Evolutionary conservation across 441 rosid species (phyloP), one percentile per base, ranked within the genome.

Genomic region (Corymbia calophylla): DNA sequence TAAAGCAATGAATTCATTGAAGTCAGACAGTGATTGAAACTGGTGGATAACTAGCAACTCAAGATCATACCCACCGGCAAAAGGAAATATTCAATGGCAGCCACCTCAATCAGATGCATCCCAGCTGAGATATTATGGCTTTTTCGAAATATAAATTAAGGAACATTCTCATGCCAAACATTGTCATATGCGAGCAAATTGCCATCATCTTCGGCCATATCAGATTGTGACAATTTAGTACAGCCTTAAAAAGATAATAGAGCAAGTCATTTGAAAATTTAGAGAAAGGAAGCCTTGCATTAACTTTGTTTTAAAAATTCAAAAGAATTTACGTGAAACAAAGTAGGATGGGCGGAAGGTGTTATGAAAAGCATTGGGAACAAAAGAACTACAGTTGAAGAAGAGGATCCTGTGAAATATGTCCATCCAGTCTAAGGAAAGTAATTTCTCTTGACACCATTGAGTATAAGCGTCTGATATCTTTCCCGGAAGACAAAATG

Each of bases 51-150:
- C 86, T 86, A 51, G 35, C 89, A 66, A 88, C 80, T 64, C 16
- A 53, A 81, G 35, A 82, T 29, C 70, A 88, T 91, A 82, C 98
- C 89, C 90, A 98, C 99, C 19, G 99, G 99, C 88, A 98, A 98
- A 92, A 97, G 97, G 96, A 97, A 95, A 95, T 94, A 95, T 91
- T 97, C 99, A 11, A 94, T 77, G 47, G 98, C 98, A 91, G 94
- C 93, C 87, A 97, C 99, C 95, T 98, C 99, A 92, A 98, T 96
- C 90, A 98, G 93, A 94, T 98, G 99, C 88, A 98, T 97, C 91
- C 99, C 99, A 4, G 99, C 99, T 53, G 97, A 94, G 90, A 97
- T 96, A 81, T 96, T 94, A 91, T 95, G 95, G 93, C 99, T 97
- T 91, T 90, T 53, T 39, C 8, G 89, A 90, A 88, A 88, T 47